These are phyloP conservation scores for Pichia cephalocereana DNA, from an alignment of 805 yeast genomes.

Conservation along the genomic window DNA sequence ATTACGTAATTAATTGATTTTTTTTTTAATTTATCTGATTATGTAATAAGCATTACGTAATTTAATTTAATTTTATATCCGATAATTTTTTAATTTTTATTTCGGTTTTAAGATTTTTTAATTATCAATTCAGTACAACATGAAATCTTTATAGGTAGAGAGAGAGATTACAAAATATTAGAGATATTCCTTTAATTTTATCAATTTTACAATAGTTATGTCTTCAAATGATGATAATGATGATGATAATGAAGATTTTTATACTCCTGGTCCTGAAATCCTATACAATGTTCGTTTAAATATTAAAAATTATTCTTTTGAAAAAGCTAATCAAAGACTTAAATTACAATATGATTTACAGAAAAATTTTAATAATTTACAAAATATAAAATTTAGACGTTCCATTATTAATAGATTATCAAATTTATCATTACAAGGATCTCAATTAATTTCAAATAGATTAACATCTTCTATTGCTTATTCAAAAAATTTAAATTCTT, in stretches of 20 bases:
- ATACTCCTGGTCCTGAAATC: constrained; percentile 63
- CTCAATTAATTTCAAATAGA: constrained; percentile 62
- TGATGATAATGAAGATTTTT: constrained; percentile 68
- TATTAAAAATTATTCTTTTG: constrained; percentile 45
- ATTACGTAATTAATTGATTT: too few relatives aligned
- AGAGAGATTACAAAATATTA: too few relatives aligned
- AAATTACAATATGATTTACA: constrained; percentile 24
- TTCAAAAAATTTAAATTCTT: constrained; percentile 26
- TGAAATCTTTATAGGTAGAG: too few relatives aligned
- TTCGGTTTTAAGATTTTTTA: too few relatives aligned
- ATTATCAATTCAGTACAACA: too few relatives aligned
- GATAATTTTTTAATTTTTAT: too few relatives aligned
- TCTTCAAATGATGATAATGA: background rate
- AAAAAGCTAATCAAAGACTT: constrained; percentile 35
- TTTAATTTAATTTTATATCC: too few relatives aligned
- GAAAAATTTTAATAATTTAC: constrained; percentile 21
- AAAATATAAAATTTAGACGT: constrained; percentile 12
- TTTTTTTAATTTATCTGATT: too few relatives aligned
- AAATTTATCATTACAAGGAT: constrained; percentile 41
- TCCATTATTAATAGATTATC: constrained; percentile 16
- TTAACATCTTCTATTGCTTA: constrained; percentile 55
- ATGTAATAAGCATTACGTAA: too few relatives aligned
- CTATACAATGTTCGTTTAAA: constrained; percentile 42
- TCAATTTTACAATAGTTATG: too few relatives aligned
- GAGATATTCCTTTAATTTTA: too few relatives aligned